Percentiles rank a stretch among this genome's conserved stretches.
Evolutionary conservation across 1,284 basidiomycete species (phyloP).

Genomic region (Fomitiporia mediterranea): DNA sequence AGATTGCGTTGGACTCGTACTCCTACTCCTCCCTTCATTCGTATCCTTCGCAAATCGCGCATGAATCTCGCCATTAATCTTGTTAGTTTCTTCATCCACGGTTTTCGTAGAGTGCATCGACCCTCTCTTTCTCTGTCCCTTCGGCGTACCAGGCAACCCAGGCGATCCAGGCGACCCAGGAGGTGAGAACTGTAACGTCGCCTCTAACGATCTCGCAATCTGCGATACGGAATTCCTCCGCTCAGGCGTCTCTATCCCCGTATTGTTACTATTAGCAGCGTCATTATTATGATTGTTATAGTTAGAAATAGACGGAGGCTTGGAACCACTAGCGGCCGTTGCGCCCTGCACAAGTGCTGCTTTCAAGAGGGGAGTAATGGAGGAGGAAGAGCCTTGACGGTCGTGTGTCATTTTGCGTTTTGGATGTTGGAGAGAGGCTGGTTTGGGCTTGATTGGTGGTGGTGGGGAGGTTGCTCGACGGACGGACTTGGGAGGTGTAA

Average conservation of each 20-base stretch:
- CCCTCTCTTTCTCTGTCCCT: not conserved
- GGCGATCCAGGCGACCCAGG: not conserved
- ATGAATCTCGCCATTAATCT: too few species aligned
- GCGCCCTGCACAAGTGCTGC: not conserved
- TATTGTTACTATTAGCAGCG: not conserved
- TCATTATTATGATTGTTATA: not conserved
- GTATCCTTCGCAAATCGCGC: too few species aligned
- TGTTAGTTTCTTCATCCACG: not conserved
- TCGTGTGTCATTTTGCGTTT: not conserved
- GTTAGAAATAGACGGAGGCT: not conserved
- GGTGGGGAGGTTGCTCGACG: not conserved
- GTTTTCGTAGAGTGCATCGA: not conserved
- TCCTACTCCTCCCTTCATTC: too few species aligned
- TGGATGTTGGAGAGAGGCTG: not conserved
- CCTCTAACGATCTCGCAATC: slow-evolving; percentile 2
- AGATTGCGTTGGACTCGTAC: too few species aligned
- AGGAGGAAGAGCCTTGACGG: not conserved
- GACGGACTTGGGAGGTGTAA: not conserved
- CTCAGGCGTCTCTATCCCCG: not conserved
- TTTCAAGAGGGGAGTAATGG: not conserved
- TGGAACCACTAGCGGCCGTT: not conserved
- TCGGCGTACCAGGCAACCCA: too few species aligned
- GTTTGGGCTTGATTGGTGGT: slow-evolving; percentile 1
- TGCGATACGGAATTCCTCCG: slow-evolving; percentile 2
- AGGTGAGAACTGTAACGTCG: slow-evolving; percentile 3